Evolutionary conservation across 2,329 filamentous ascomycete genomes (phyloP), one percentile per base, ranked within the genome.

Genomic region (Colletotrichum neosansevieriae): DNA sequence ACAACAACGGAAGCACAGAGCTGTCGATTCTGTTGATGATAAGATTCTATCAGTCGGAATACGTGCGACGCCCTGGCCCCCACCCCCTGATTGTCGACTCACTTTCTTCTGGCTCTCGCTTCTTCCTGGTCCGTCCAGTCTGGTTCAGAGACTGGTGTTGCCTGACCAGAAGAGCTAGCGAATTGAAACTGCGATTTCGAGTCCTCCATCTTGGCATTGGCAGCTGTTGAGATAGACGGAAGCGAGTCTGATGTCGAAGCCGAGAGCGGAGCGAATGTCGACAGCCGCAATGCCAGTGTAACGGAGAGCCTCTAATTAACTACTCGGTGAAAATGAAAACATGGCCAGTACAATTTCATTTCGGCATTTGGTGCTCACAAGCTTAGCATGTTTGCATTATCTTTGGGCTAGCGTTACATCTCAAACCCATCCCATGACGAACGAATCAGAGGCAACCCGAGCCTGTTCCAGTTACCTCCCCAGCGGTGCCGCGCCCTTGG

Each of bases 1-100:
- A 80, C 0, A 88, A 77, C 0, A 86, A 74, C 0, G 82, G 80
- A 0, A 87, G 76, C 1, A 87, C 83, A 0, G 80, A 80, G 7
- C 75, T 73, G 66, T 86, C 83, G 47, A 83, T 77, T 71, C 83
- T 86, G 40, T 45, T 19, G 21, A 13, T 50, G 4, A 4, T 4
- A 29, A 29, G 1, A 9, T 29, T 9, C 6, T 7, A 2, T 29
- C 29, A 29, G 6, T 29, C 6, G 29, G 6, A 29, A 9, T 29
- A 7, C 7, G 29, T 7, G 29, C 6, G 29, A 29, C 29, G 29
- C 29, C 29, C 29, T 4, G 4, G n/a, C 24, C 4, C 32, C 2
- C 15, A 21, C 42, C 38, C 13, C 1, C 19, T 6, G 5, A 3
- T 29, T 10, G 15, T 9, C n/a, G 17, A 40, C 71, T 61, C 6